Evolutionary conservation across 306 rosid genomes (phyloP), one percentile per base, ranked within the genome.

Genomic region (Vicia villosa): DNA sequence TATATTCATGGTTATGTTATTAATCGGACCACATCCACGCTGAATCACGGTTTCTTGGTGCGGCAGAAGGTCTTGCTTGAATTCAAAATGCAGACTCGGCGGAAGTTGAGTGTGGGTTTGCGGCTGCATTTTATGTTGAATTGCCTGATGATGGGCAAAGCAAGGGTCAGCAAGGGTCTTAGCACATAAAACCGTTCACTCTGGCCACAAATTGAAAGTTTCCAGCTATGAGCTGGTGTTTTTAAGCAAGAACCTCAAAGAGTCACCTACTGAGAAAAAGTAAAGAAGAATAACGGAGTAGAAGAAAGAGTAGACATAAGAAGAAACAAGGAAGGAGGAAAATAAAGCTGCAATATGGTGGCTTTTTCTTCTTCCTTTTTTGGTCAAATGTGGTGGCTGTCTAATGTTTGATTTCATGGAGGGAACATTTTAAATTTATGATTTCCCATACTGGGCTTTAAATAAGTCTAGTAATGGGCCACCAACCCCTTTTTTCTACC

Each of bases 1-100:
- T 24, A 63, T 68, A 62, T 58, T 66, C 41, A 52, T 62, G 52
- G 55, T 13, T 20, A 17, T 52, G 37, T 13, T 24, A 51, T 20
- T 50, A 51, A 51, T 24, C 0, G 10, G 7, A 16, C 38, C 17
- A 4, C 10, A n/a, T 56, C 14, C 30, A 17, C 1, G 19, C 4
- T 14, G 62, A 26, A 28, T 26, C 1, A 9, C 7, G 38, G 62
- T 13, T 55, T 55, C 10, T 4, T 55, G 38, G 17, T 26, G 19
- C 3, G 62, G 62, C 11, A 1, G 38, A 26, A 56, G 38, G 62
- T 38, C 19, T 56, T 56, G 38, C 11, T 55, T 16, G 5, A 1
- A 55, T 8, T 7, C 37, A 11, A 55, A 24, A 12, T 24, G 36
- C 37, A 26, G 17, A 12, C 3, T n/a, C 36, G 12, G 16, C 37